Conservation (phyloP, 73 alveolate species). For the Tetrahymena borealis region DNA sequence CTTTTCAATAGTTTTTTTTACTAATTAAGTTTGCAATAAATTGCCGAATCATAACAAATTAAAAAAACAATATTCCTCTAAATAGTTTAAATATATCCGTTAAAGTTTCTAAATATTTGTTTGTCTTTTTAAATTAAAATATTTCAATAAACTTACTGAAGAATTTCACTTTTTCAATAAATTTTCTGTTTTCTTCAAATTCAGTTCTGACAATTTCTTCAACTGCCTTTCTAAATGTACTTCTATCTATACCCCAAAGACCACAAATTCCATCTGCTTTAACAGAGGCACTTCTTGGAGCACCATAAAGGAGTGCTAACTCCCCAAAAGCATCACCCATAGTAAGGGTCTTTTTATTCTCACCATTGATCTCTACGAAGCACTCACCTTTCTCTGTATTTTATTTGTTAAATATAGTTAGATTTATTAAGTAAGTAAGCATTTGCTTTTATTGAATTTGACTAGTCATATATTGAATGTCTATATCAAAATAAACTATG, state of each 20-base stretch:
- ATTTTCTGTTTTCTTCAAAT: constrained; percentile 32
- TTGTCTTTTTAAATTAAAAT: too few species aligned
- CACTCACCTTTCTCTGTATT: not conserved
- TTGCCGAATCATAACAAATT: too few species aligned
- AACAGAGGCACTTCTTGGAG: constrained; percentile 36
- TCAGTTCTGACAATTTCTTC: constrained; percentile 8
- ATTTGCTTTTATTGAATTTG: too few species aligned
- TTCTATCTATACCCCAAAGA: constrained; percentile 32
- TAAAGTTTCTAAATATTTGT: too few species aligned
- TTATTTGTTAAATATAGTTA: not conserved
- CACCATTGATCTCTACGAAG: not conserved
- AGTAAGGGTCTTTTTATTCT: not conserved
- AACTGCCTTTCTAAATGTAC: constrained; percentile 23
- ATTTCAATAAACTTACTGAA: not conserved
- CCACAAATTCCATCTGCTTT: constrained; percentile 21
- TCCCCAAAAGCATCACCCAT: constrained; percentile 31
- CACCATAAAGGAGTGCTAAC: constrained; percentile 22
- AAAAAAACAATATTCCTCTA: too few species aligned
- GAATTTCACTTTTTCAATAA: constrained; percentile 11
- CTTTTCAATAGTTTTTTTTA: too few species aligned
- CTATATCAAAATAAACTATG: not conserved
- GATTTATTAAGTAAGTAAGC: not conserved
- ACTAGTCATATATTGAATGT: too few species aligned
- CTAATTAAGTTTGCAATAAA: too few species aligned
- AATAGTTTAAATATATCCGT: too few species aligned